These are phyloP conservation scores for Rachicladosporium sp. DNA, from an alignment of 2,329 filamentous ascomycete genomes.

Conservation along the genomic window DNA sequence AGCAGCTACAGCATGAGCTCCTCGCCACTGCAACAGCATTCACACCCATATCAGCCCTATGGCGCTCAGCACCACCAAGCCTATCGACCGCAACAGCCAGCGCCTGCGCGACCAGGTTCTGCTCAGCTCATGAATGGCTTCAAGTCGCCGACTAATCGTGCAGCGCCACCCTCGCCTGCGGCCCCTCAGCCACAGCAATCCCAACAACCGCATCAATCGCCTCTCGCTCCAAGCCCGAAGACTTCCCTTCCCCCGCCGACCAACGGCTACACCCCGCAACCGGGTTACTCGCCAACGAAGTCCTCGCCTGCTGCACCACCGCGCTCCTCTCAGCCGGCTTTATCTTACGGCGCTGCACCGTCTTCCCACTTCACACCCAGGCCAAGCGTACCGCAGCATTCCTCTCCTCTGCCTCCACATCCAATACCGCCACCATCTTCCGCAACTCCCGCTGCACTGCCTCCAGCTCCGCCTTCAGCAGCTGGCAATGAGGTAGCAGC, in stretches of 20 bases:
- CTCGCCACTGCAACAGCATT: constrained; percentile 1
- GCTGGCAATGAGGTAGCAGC: constrained; percentile 18
- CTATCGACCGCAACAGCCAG: too few relatives aligned
- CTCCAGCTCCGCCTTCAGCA: constrained; percentile 27
- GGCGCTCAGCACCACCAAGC: constrained; percentile 6
- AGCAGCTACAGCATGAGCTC: constrained; percentile 1
- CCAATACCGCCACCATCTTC: constrained; percentile 2
- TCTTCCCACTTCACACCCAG: constrained; percentile 1
- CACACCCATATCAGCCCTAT: constrained; percentile 1
- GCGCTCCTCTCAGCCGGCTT: neutral
- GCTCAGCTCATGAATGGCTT: constrained; percentile 20
- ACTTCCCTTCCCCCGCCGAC: constrained; percentile 19
- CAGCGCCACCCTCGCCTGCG: constrained; percentile 6
- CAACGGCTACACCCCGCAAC: constrained; percentile 7
- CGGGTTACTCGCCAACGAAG: constrained; percentile 19
- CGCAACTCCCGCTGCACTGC: constrained; percentile 10
- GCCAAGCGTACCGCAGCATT: constrained; percentile 1
- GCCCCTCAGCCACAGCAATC: neutral
- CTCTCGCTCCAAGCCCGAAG: constrained; percentile 16
- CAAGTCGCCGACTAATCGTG: constrained; percentile 15
- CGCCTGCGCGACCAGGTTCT: constrained; percentile 10
- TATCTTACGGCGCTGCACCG: neutral
- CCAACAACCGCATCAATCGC: constrained; percentile 8
- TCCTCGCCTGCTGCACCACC: constrained; percentile 16
- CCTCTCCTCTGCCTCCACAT: constrained; percentile 1